Percentiles rank a stretch among this genome's conserved stretches.
Conservation (phyloP, 148 eudicot species). For the Chenopodium quinoa region DNA sequence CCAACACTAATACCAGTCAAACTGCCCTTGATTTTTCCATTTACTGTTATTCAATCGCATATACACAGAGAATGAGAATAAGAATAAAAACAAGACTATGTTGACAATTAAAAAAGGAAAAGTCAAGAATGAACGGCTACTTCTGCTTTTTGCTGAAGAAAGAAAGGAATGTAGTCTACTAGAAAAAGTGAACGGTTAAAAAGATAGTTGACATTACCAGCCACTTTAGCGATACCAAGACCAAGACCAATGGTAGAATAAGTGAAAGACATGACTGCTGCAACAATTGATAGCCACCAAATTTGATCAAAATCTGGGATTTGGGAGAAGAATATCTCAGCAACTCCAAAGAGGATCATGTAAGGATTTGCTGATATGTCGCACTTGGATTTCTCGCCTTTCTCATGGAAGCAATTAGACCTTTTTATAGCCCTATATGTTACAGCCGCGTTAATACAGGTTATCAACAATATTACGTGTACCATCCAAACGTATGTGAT, state of each 20-base stretch:
- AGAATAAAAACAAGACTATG: background rate
- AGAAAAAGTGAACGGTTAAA: background rate
- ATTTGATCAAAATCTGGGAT: slow-evolving; percentile 80
- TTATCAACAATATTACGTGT: background rate
- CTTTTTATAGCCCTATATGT: slow-evolving; percentile 63
- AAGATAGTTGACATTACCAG: slow-evolving; percentile 38
- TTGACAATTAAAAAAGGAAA: background rate
- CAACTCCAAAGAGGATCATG: slow-evolving; percentile 66
- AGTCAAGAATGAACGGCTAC: slow-evolving; percentile 12
- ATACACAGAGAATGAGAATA: background rate
- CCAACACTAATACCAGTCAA: slow-evolving; percentile 61
- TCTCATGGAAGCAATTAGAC: slow-evolving; percentile 67
- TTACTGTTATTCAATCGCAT: slow-evolving; percentile 16
- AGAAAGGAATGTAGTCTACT: background rate
- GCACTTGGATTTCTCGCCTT: slow-evolving; percentile 42
- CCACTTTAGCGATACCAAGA: slow-evolving; percentile 69
- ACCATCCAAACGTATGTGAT: background rate
- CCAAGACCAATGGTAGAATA: slow-evolving; percentile 77
- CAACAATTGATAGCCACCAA: slow-evolving; percentile 77
- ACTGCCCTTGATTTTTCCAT: slow-evolving; percentile 29
- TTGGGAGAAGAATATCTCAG: slow-evolving; percentile 63
- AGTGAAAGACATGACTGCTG: slow-evolving; percentile 84
- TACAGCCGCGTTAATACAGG: background rate
- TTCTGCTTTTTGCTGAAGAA: background rate
- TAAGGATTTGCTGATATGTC: slow-evolving; percentile 60